Base-by-base conservation (phyloP, 2,329 filamentous ascomycete genomes). In the Zymoseptoria pseudotritici region DNA sequence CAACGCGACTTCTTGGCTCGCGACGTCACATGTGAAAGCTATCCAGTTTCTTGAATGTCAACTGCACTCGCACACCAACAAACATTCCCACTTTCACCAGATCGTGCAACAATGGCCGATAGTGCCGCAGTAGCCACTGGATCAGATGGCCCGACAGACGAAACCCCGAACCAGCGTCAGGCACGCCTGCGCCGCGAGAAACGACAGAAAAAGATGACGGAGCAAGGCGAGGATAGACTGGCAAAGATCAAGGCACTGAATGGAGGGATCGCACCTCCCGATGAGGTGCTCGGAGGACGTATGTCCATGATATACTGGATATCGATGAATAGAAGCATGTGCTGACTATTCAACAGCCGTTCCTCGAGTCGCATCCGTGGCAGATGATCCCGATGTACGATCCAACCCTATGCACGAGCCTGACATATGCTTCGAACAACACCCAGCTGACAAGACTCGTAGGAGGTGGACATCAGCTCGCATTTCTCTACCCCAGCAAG, bases 171-270 rank as follows among this genome's bases (percentile, higher is more conserved):
- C 10, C 79, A 81, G 67, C 68, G 74, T 60, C 86, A 90, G 74
- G 86, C 87, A 46, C 85, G 89, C 53, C 79, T 90, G 60, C 87
- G 90, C 67, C 90, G 91, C 74, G 89, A 92, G 73, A 85, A 88
- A 49, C 83, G 89, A 54, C 87, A 91, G 73, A 89, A 88, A 60
- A 93, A 92, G 79, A 86, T 92, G 75, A 84, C 82, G 68, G 84
- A 86, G 55, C 86, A 87, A 61, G 89, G 87, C 59, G 83, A 85
- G 19, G 82, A 85, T 49, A 79, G 90, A 62, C 76, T 94, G 63
- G 86, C 89, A 69, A 88, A 83, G 73, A 94, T 94, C 73, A 90
- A 87, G 11, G 86, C 86, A 1, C 76, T 90, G 24, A 86, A 86
- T 58, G 86, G 71, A 58, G 70, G 70, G 36, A 63, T 72, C 17